Evolutionary conservation across 345 rosid genomes (phyloP).

Genomic region (Rhizophora mangle): DNA sequence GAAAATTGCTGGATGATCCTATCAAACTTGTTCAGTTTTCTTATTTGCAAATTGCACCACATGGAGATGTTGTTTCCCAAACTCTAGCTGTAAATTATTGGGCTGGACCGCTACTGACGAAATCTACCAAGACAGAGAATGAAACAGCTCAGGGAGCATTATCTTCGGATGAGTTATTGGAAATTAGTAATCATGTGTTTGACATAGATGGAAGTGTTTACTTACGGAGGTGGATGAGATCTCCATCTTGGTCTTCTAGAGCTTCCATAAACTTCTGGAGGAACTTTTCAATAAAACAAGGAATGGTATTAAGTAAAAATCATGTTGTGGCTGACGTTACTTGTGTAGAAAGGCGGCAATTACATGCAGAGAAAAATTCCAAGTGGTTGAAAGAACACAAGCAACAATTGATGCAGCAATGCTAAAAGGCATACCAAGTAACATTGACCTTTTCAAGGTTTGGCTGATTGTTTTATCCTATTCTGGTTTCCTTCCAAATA

Average conservation of each 20-base stretch:
- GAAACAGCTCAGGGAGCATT: constrained; percentile 30
- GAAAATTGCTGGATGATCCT: constrained; percentile 83
- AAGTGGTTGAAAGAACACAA: constrained; percentile 78
- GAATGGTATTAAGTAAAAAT: constrained; percentile 70
- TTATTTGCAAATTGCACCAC: constrained; percentile 68
- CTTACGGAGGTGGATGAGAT: constrained; percentile 85
- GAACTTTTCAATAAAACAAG: constrained; percentile 49
- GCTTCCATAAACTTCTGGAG: constrained; percentile 80
- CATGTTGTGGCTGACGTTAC: constrained; percentile 74
- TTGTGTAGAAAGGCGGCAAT: constrained; percentile 72
- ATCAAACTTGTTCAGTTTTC: constrained; percentile 81
- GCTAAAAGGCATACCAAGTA: constrained; percentile 88
- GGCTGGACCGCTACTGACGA: constrained; percentile 78
- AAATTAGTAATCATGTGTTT: constrained; percentile 48
- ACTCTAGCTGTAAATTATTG: constrained; percentile 80
- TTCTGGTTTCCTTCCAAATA: background rate
- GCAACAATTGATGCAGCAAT: constrained; percentile 95
- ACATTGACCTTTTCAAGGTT: constrained; percentile 95
- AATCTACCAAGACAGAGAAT: constrained; percentile 38
- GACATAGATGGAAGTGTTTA: constrained; percentile 92
- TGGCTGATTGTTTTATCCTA: background rate
- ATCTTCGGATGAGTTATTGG: constrained; percentile 42
- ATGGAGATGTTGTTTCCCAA: constrained; percentile 74
- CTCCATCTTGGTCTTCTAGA: constrained; percentile 77
- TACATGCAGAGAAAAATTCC: constrained; percentile 60